Percentiles rank a stretch among this genome's conserved stretches.
phyloP scores from a whole-genome alignment of 106 monocot genomes.

The Phalaenopsis aphrodite region DNA sequence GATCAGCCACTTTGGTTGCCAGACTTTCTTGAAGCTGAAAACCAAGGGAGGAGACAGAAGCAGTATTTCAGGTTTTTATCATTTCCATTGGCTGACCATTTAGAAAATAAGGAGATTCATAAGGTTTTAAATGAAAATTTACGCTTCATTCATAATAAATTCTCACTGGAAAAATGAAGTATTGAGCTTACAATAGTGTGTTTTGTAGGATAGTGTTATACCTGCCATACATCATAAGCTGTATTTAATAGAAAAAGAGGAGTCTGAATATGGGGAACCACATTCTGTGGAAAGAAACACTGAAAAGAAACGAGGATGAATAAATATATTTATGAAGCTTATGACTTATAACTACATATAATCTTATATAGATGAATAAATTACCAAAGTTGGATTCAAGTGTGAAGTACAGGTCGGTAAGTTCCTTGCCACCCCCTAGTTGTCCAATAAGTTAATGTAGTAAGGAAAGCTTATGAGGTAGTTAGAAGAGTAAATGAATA shows the following conservation, averaged over 20 bases:
- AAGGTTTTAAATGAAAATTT: neutral
- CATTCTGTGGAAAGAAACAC: conserved; percentile 95
- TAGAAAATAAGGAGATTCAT: neutral
- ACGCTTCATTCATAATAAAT: neutral
- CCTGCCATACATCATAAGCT: conserved; percentile 99
- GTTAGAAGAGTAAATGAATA: neutral
- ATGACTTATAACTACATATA: neutral
- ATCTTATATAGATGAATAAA: neutral
- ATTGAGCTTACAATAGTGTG: neutral
- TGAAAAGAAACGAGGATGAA: conserved; percentile 26
- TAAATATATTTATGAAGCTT: neutral
- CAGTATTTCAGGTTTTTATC: neutral
- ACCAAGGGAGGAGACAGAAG: neutral
- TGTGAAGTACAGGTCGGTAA: conserved; percentile 74
- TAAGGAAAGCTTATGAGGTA: conserved; percentile 3
- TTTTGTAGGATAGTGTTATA: conserved; percentile 13
- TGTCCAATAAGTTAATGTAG: neutral
- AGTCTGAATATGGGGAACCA: conserved; percentile 54
- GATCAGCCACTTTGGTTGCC: conserved; percentile 47
- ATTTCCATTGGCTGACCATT: neutral
- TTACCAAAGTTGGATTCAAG: conserved; percentile 73
- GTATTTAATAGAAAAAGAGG: conserved; percentile 85
- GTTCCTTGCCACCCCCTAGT: conserved; percentile 49
- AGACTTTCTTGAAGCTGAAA: conserved; percentile 59
- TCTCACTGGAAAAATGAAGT: neutral